Evolutionary conservation across 2,329 filamentous ascomycete genomes (phyloP).

Genomic region (Fusarium sp.): DNA sequence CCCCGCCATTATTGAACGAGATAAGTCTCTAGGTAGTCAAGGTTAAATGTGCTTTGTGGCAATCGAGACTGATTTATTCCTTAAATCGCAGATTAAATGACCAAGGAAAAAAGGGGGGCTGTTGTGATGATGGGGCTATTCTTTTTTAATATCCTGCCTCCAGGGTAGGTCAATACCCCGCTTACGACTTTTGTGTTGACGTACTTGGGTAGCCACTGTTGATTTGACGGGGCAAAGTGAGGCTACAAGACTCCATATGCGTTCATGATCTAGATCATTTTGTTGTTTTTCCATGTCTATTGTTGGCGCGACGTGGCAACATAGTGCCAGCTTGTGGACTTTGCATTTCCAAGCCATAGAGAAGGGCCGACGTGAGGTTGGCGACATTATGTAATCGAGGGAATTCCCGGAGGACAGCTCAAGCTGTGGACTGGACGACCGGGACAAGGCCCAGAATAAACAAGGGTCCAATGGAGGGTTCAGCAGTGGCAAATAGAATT

Average conservation of each 20-base stretch:
- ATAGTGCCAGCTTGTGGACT: constrained; percentile 62
- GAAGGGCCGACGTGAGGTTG: constrained; percentile 53
- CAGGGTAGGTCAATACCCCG: not conserved
- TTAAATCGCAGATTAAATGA: too few species aligned
- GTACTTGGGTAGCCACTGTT: not conserved
- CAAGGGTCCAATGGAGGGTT: constrained; percentile 28
- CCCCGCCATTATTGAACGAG: too few species aligned
- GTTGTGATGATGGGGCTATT: too few species aligned
- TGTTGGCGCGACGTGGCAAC: constrained; percentile 49
- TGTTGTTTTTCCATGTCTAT: constrained; percentile 34
- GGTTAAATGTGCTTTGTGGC: too few species aligned
- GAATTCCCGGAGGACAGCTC: constrained; percentile 23
- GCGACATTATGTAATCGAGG: constrained; percentile 42
- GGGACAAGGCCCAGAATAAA: constrained; percentile 17
- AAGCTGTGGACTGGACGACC: constrained; percentile 20
- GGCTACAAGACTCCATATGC: not conserved
- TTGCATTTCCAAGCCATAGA: constrained; percentile 54
- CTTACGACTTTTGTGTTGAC: not conserved
- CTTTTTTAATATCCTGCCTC: not conserved
- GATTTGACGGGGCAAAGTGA: not conserved
- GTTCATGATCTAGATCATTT: not conserved
- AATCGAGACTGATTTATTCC: too few species aligned
- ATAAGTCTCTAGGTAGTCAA: too few species aligned
- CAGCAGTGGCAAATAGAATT: not conserved
- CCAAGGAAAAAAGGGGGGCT: too few species aligned